Conservation (phyloP, 176 grass and related monocot species). For the Triticum monococcum region DNA sequence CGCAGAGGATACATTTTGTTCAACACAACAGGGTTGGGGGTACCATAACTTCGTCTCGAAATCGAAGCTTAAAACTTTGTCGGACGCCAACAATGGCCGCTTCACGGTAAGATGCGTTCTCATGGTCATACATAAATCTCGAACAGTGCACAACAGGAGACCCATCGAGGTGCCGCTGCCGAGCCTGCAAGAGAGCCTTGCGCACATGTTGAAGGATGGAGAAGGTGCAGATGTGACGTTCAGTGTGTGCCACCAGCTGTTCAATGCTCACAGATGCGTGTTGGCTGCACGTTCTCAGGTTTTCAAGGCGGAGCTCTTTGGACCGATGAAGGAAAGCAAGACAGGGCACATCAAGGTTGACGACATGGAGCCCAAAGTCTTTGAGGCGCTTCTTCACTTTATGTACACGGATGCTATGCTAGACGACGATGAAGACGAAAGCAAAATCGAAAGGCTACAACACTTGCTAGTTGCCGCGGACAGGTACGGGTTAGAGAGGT, state of each 20-base stretch:
- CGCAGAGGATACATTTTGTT: not conserved
- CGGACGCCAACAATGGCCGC: not conserved
- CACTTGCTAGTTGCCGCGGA: slow-evolving; percentile 25
- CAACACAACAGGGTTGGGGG: not conserved
- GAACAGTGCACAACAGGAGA: not conserved
- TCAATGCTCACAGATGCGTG: not conserved
- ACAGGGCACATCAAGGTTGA: not conserved
- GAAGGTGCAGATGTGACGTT: not conserved
- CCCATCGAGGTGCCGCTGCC: not conserved
- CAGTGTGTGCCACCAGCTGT: not conserved
- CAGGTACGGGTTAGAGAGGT: slow-evolving; percentile 10
- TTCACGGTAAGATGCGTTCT: not conserved
- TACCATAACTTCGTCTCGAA: fast-evolving
- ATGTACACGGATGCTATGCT: not conserved
- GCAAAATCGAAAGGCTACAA: not conserved
- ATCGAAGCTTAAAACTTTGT: not conserved
- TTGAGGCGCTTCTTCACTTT: slow-evolving; percentile 23
- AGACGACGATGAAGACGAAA: not conserved
- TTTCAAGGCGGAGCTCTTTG: slow-evolving; percentile 21
- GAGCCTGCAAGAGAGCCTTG: not conserved
- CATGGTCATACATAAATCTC: not conserved
- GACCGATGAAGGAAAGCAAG: not conserved
- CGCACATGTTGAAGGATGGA: not conserved
- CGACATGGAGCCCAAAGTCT: not conserved
- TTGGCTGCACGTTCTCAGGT: not conserved